Conservation (phyloP, 1,284 basidiomycete genomes). For the Neonothopanus nambi region DNA sequence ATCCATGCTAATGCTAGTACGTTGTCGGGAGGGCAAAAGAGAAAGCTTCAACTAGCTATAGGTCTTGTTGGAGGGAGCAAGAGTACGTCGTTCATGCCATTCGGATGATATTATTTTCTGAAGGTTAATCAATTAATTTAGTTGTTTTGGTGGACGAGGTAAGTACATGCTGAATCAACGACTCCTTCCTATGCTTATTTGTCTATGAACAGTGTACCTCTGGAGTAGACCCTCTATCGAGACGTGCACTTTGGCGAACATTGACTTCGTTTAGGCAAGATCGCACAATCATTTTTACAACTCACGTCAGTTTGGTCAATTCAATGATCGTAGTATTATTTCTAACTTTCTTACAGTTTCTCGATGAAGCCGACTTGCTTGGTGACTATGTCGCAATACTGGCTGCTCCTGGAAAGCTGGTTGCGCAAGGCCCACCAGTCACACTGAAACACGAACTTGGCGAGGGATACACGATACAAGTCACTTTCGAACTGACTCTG, state of each 20-base stretch:
- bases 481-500: conserved; percentile 39
- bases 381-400: conserved; percentile 77
- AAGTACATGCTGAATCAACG: not conserved
- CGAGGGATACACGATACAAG: conserved; percentile 67
- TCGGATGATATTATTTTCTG: conserved; percentile 3
- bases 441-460: conserved; percentile 71
- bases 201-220: conserved; percentile 58
- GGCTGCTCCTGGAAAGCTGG: conserved; percentile 71
- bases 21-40: conserved; percentile 79
- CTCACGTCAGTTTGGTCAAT: conserved; percentile 49
- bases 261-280: conserved; percentile 66
- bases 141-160: conserved; percentile 75
- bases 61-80: conserved; percentile 75
- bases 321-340: conserved; percentile 3
- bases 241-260: conserved; percentile 76
- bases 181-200: not conserved
- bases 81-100: conserved; percentile 37
- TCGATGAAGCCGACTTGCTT: conserved; percentile 80
- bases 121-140: conserved; percentile 25
- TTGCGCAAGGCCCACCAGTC: conserved; percentile 75
- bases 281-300: conserved; percentile 68
- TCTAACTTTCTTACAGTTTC: conserved; percentile 44
- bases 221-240: conserved; percentile 78
- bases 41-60: conserved; percentile 79
- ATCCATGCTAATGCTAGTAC: conserved; percentile 64